Evolutionary conservation across 192 early-diverging fungal genomes (phyloP).

Genomic region (Linnemannia hyalina): DNA sequence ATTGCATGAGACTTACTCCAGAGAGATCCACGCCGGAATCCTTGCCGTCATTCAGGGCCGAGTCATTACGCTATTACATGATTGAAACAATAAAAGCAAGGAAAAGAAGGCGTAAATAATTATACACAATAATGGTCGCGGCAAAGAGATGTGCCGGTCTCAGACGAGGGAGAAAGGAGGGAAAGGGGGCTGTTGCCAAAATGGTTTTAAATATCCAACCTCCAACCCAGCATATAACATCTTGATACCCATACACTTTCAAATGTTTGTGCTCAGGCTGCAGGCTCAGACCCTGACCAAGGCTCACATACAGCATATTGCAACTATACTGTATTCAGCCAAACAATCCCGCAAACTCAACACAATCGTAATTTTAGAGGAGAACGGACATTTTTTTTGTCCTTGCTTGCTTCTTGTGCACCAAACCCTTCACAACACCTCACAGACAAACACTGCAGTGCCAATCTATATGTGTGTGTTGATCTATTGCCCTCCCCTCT

Average conservation of each 20-base stretch:
- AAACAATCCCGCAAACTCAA: no score
- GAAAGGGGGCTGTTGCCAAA: neutral
- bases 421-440: neutral
- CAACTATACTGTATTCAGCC: no score
- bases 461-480: no score
- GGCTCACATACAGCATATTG: neutral
- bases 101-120: neutral
- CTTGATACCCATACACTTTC: no score
- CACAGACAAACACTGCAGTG: no score
- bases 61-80: slow-evolving; percentile 49
- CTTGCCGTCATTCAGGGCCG: slow-evolving; percentile 57
- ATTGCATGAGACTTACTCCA: slow-evolving; percentile 38
- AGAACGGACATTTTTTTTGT: neutral
- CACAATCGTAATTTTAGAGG: neutral
- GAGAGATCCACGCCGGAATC: slow-evolving; percentile 58
- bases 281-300: neutral
- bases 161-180: neutral
- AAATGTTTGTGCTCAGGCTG: neutral
- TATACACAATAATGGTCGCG: neutral
- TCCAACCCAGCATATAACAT: neutral
- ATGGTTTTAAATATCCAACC: neutral
- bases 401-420: neutral
- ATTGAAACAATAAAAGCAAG: neutral
- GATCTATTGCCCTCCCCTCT: no score
- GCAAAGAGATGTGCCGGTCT: slow-evolving; percentile 3